Evolutionary conservation across 2,329 filamentous ascomycete species (phyloP), one percentile per base, ranked within the genome.

Genomic region (Coniella lustricola): DNA sequence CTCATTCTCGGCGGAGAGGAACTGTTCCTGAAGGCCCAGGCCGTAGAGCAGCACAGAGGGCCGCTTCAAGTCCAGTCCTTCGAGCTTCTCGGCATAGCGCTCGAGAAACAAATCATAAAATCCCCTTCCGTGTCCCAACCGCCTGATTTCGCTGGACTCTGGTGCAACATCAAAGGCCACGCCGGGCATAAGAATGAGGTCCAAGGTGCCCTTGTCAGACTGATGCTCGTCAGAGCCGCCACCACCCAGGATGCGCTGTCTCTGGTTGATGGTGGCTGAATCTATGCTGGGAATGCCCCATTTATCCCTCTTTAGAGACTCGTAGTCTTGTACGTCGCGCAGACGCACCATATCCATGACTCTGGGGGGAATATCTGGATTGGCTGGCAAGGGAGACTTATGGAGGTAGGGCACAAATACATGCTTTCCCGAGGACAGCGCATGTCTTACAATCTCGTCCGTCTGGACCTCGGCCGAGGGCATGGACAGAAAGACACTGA

Each of bases 311-410:
- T 82, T 69, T 51, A 97, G 72, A 20, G 79, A 78, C 54, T 89
- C 80, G 64, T 90, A 95, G 64, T 98, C 93, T 22, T 78, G 69
- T 44, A 88, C 65, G 21, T 82, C 84, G 49, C 75, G 71, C 35
- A 98, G 72, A 54, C 82, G 82, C 18, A 98, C 80, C 93, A 98
- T 97, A 61, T 96, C 90, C 93, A 98, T 98, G 46, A 93, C 77
- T 14, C 77, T 70, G 1, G 69, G 54, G 4, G 87, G 87, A 5
- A 81, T 77, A 48, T 67, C 67, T 51, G 69, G 62, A 3, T 62
- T 62, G n/a, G 68, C 57, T 33, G 44, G 22, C 32, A 73, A 59
- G 4, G 71, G 71, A 25, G 72, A 72, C 58, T 75, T 82, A 68
- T 93, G 84, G 45, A 95, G 84, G 62, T 93, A 96, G 0, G 93